A percentile compares a stretch with the other conserved stretches of the same genome.
Evolutionary conservation across 2,329 filamentous ascomycete genomes (phyloP).

Genomic region (Akanthomyces dipterigenus): DNA sequence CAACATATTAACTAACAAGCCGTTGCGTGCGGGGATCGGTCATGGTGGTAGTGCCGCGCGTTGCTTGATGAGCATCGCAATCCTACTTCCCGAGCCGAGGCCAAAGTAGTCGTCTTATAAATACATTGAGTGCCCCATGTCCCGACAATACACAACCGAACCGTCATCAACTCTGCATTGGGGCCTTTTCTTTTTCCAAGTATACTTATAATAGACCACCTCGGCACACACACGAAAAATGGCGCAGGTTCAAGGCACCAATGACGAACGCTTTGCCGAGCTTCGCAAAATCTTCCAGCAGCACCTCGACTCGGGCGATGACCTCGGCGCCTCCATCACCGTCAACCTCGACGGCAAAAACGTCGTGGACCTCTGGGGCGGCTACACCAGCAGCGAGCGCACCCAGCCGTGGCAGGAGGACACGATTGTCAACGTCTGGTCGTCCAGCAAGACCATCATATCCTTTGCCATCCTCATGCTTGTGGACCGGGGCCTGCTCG

Average conservation of each 20-base stretch:
- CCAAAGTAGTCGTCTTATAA: background rate
- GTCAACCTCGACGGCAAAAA: conserved; percentile 34
- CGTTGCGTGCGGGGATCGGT: background rate
- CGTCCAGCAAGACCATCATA: conserved; percentile 29
- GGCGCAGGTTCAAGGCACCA: conserved; percentile 27
- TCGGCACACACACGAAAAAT: conserved; percentile 13
- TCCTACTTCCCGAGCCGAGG: background rate
- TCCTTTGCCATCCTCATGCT: conserved; percentile 23
- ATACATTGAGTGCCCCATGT: background rate
- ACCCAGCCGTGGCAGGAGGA: conserved; percentile 31
- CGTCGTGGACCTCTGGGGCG: conserved; percentile 40
- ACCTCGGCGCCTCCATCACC: conserved; percentile 38
- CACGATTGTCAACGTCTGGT: conserved; percentile 35
- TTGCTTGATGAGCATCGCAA: background rate
- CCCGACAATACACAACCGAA: too few relatives aligned
- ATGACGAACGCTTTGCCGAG: conserved; percentile 28
- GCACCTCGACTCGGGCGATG: conserved; percentile 29
- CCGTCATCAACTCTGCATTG: background rate
- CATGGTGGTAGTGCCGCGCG: background rate
- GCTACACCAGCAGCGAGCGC: conserved; percentile 24
- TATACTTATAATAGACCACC: background rate
- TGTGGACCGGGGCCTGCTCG: conserved; percentile 31
- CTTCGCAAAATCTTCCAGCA: conserved; percentile 28
- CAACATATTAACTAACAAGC: background rate
- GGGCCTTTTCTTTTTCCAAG: background rate